Conservation (phyloP, 352 stramenopile genomes). For the Globisporangium megalacanthum region DNA sequence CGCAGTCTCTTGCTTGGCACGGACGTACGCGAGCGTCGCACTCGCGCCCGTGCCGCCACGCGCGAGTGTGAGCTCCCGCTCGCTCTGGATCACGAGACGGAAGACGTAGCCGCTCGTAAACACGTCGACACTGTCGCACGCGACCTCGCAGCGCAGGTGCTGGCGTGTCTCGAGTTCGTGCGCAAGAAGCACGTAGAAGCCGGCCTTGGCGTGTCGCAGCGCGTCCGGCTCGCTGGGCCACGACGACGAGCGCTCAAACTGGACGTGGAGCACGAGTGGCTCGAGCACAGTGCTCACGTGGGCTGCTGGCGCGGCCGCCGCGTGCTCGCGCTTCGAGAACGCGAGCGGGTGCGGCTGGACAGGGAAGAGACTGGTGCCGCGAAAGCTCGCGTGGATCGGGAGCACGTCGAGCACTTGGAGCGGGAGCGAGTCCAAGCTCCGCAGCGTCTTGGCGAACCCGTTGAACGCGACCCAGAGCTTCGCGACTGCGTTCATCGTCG, state of each 20-base stretch:
- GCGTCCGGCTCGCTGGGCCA: conserved; percentile 84
- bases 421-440: conserved; percentile 74
- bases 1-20: conserved; percentile 49
- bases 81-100: conserved; percentile 71
- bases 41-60: conserved; percentile 45
- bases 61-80: conserved; percentile 66
- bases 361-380: conserved; percentile 83
- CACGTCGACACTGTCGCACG: conserved; percentile 71
- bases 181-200: conserved; percentile 87
- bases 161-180: conserved; percentile 67
- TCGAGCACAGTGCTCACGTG: conserved; percentile 76
- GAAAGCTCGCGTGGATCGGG: conserved; percentile 73
- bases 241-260: conserved; percentile 81
- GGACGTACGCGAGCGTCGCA: conserved; percentile 60
- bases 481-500: conserved; percentile 68
- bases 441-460: conserved; percentile 67
- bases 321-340: conserved; percentile 68
- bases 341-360: conserved; percentile 82
- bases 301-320: conserved; percentile 38
- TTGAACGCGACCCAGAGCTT: conserved; percentile 83
- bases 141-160: conserved; percentile 67
- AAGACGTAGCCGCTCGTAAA: conserved; percentile 82
- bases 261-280: conserved; percentile 62
- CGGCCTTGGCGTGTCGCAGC: conserved; percentile 77
- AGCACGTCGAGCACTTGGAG: conserved; percentile 81